phyloP scores from a whole-genome alignment of 2,329 filamentous ascomycete genomes.

The Trichoderma sp. region DNA sequence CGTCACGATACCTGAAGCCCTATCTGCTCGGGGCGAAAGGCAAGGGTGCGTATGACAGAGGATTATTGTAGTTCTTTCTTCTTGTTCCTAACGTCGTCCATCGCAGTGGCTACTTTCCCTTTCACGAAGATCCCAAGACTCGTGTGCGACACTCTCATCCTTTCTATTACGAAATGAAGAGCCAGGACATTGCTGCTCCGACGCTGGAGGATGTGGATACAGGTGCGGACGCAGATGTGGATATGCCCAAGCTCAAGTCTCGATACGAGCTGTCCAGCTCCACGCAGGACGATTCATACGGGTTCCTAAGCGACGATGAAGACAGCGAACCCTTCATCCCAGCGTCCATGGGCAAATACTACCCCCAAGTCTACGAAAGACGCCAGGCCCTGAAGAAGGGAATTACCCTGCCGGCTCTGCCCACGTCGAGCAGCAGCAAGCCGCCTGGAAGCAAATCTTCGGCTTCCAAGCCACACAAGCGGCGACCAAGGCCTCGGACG shows the following conservation, averaged over 20 bases:
- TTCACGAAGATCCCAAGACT: constrained; percentile 58
- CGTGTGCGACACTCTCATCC: constrained; percentile 56
- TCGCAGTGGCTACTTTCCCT: constrained; percentile 62
- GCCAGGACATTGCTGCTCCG: background rate
- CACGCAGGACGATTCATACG: background rate
- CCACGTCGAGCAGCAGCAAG: constrained; percentile 32
- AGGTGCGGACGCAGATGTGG: constrained; percentile 6
- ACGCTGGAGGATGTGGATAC: background rate
- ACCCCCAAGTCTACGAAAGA: constrained; percentile 63
- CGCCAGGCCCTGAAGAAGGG: constrained; percentile 30
- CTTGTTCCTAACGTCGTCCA: background rate
- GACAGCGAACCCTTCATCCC: constrained; percentile 31
- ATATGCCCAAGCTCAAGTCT: constrained; percentile 2
- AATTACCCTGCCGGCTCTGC: constrained; percentile 12
- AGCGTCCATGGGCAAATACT: constrained; percentile 65
- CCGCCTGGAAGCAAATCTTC: background rate
- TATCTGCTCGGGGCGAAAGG: constrained; percentile 63
- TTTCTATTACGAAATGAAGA: constrained; percentile 45
- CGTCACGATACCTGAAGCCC: constrained; percentile 52
- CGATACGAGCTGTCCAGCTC: constrained; percentile 7
- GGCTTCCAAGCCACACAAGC: background rate
- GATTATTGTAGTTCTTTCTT: background rate
- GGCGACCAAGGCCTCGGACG: constrained; percentile 5
- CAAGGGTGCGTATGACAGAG: constrained; percentile 53
- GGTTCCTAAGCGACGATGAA: constrained; percentile 8